Percentiles rank a stretch among this genome's conserved stretches.
phyloP scores from a whole-genome alignment of 2,329 filamentous ascomycete genomes.

The Berkeleyomyces rouxiae region DNA sequence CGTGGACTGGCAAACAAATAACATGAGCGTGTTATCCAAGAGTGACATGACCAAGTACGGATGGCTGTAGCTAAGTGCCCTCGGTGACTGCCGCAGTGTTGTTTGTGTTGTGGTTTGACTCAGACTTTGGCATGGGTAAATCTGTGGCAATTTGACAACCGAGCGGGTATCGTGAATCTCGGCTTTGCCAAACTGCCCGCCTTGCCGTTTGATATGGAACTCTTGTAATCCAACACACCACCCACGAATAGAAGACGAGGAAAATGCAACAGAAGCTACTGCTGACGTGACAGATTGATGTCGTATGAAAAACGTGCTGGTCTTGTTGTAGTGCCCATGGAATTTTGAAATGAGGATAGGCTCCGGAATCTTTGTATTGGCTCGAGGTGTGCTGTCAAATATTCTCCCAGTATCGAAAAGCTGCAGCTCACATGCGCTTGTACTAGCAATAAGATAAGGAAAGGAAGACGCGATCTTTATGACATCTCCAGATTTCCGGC shows the following conservation, averaged over 20 bases:
- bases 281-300: conserved; percentile 37
- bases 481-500: neutral
- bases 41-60: conserved; percentile 75
- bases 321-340: neutral
- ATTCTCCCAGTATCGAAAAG: neutral
- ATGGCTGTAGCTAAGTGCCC: conserved; percentile 53
- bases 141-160: neutral
- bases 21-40: conserved; percentile 71
- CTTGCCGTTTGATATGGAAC: conserved; percentile 39
- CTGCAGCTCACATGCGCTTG: neutral
- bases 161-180: neutral
- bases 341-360: neutral
- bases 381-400: neutral
- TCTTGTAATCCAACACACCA: conserved; percentile 93
- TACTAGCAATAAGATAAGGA: neutral
- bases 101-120: too few relatives aligned
- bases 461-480: neutral
- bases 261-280: conserved; percentile 76
- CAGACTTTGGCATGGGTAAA: neutral
- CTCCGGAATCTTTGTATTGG: neutral
- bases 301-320: neutral
- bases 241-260: conserved; percentile 58
- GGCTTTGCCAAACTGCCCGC: neutral
- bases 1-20: conserved; percentile 67
- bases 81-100: conserved; percentile 29